These are phyloP conservation scores for Ceratocystis lukuohia DNA, from an alignment of 2,329 filamentous ascomycete genomes.

Conservation along the genomic window DNA sequence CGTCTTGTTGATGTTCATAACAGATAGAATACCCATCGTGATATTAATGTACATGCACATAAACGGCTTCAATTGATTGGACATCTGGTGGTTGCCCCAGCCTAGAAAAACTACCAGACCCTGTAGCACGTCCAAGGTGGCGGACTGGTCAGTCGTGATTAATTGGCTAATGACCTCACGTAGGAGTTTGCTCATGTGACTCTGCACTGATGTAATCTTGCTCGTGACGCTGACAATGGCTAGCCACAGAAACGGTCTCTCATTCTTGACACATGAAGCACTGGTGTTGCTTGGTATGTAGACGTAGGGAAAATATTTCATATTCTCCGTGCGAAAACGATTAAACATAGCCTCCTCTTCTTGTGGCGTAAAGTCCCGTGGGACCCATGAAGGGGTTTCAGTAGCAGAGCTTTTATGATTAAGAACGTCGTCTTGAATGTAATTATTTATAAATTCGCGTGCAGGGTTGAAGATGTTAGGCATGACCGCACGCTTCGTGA, in stretches of 20 bases:
- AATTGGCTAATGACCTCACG: constrained; percentile 23
- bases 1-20: constrained; percentile 16
- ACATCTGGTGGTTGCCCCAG: constrained; percentile 23
- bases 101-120: constrained; percentile 24
- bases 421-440: constrained; percentile 5
- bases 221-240: constrained; percentile 27
- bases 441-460: constrained; percentile 13
- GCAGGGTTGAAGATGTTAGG: constrained; percentile 19
- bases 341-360: constrained; percentile 16
- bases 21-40: constrained; percentile 14
- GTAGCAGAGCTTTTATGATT: background rate
- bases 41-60: constrained; percentile 15
- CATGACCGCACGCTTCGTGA: constrained; percentile 13
- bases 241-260: constrained; percentile 30
- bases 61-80: constrained; percentile 8
- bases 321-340: constrained; percentile 22
- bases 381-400: constrained; percentile 15
- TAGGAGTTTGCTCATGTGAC: constrained; percentile 22
- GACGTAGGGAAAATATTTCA: constrained; percentile 25
- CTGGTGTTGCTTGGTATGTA: constrained; percentile 21
- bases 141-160: constrained; percentile 23
- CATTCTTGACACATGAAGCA: constrained; percentile 23
- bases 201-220: constrained; percentile 22
- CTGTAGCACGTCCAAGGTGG: constrained; percentile 24
- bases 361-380: background rate